Conservation (phyloP, 352 stramenopile species). For the Blastocystis sp. region DNA sequence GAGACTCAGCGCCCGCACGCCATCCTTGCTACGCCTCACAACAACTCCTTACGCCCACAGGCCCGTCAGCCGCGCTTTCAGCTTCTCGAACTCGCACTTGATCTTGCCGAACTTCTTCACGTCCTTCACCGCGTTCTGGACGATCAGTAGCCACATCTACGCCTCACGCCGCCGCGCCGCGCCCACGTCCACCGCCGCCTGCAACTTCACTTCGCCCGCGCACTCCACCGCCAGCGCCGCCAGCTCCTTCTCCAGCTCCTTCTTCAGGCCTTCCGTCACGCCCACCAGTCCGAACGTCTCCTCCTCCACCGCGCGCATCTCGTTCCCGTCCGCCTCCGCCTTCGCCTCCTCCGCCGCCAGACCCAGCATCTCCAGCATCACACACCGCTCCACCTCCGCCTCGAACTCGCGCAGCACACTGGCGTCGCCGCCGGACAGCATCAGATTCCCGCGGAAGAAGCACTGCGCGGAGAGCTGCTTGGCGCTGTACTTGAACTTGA, state of each 20-base stretch:
- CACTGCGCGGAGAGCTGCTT: conserved; percentile 5
- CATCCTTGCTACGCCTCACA: neutral
- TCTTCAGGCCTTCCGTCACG: neutral
- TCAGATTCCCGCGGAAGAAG: neutral
- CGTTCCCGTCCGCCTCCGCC: neutral
- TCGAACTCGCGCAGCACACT: neutral
- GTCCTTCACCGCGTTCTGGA: conserved; percentile 17
- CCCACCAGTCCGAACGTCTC: conserved; percentile 24
- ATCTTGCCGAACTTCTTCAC: neutral
- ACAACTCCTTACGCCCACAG: neutral
- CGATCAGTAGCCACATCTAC: neutral
- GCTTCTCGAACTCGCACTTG: conserved; percentile 1
- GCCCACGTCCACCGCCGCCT: neutral
- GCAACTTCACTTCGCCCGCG: neutral
- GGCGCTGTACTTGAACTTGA: conserved; percentile 7
- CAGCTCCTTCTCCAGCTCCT: neutral
- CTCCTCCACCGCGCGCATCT: neutral
- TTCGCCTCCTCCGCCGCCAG: neutral
- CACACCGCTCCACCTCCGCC: neutral
- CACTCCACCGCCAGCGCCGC: neutral
- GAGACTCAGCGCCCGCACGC: neutral
- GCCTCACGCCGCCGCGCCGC: neutral
- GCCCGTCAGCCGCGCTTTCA: neutral
- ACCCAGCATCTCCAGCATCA: neutral
- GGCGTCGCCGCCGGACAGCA: neutral